These are phyloP conservation scores for Apiotrichum siamense DNA, from an alignment of 1,284 basidiomycete genomes.

Conservation along the genomic window DNA sequence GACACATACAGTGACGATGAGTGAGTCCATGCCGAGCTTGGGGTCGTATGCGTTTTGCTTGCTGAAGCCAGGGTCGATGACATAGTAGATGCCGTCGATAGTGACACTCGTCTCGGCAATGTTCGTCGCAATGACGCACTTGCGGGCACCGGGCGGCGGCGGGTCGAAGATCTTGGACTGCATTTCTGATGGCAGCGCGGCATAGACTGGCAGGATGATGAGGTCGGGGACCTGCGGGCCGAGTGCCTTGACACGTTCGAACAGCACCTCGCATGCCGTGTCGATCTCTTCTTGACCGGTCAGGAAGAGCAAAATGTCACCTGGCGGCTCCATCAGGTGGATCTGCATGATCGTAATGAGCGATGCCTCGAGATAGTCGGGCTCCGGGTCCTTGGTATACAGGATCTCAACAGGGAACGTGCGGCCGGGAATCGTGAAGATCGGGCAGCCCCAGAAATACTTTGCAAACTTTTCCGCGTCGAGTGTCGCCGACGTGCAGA, in stretches of 20 bases:
- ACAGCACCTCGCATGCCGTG: slow-evolving; percentile 92
- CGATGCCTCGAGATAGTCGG: slow-evolving; percentile 96
- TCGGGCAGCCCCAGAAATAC: slow-evolving; percentile 97
- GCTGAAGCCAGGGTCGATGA: slow-evolving; percentile 96
- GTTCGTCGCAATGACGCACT: slow-evolving; percentile 97
- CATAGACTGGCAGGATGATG: slow-evolving; percentile 94
- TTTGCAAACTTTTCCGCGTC: slow-evolving; percentile 99
- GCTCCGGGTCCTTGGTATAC: slow-evolving; percentile 97
- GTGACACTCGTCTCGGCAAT: slow-evolving; percentile 98
- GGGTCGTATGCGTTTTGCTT: slow-evolving; percentile 99
- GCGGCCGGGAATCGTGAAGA: slow-evolving; percentile 98
- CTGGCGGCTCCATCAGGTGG: slow-evolving; percentile 93
- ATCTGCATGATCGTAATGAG: slow-evolving; percentile 99
- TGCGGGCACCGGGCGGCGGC: slow-evolving; percentile 90
- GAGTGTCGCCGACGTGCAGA: slow-evolving; percentile 97
- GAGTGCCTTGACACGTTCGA: slow-evolving; percentile 95
- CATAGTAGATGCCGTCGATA: slow-evolving; percentile 98
- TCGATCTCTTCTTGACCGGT: slow-evolving; percentile 99
- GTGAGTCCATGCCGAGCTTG: slow-evolving; percentile 93
- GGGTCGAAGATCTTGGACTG: slow-evolving; percentile 97
- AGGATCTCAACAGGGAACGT: slow-evolving; percentile 97
- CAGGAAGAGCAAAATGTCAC: slow-evolving; percentile 92
- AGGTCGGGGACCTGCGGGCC: slow-evolving; percentile 96
- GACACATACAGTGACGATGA: slow-evolving; percentile 73
- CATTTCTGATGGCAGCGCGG: slow-evolving; percentile 93